These are phyloP conservation scores for Calocybe gangraenosa DNA, from an alignment of 768 basidiomycete genomes.

Conservation along the genomic window DNA sequence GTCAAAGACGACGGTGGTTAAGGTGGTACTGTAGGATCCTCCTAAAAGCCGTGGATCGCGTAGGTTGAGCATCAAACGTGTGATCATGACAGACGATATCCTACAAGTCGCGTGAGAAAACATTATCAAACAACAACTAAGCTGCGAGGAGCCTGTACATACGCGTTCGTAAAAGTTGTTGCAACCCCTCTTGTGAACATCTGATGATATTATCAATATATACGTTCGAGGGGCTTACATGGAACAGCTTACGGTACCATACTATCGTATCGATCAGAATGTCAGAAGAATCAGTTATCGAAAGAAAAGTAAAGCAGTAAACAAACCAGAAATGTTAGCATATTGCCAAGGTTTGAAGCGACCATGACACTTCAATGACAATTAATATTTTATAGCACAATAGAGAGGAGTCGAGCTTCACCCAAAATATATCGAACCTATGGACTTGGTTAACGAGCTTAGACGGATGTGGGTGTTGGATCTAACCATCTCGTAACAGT, in stretches of 20 bases:
- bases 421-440: constrained; percentile 38
- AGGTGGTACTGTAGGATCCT: constrained; percentile 2
- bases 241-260: constrained; percentile 24
- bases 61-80: constrained; percentile 37
- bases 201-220: constrained; percentile 15
- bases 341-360: constrained; percentile 32
- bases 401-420: constrained; percentile 3
- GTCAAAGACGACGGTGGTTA: not conserved
- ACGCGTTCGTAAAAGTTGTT: constrained; percentile 35
- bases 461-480: not conserved
- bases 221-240: not conserved
- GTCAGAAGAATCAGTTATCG: not conserved
- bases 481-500: constrained; percentile 36
- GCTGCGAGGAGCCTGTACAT: constrained; percentile 7
- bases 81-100: constrained; percentile 33
- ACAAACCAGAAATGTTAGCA: constrained; percentile 33
- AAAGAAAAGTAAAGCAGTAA: not conserved
- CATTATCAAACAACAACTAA: too few species aligned
- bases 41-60: constrained; percentile 23
- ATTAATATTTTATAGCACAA: not conserved
- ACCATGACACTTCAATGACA: constrained; percentile 28
- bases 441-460: not conserved
- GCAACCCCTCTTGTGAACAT: constrained; percentile 25
- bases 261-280: constrained; percentile 15
- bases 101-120: constrained; percentile 14